A percentile compares a stretch with the other conserved stretches of the same genome.
phyloP scores from a whole-genome alignment of 2,329 filamentous ascomycete species.

The Claviceps sp. region DNA sequence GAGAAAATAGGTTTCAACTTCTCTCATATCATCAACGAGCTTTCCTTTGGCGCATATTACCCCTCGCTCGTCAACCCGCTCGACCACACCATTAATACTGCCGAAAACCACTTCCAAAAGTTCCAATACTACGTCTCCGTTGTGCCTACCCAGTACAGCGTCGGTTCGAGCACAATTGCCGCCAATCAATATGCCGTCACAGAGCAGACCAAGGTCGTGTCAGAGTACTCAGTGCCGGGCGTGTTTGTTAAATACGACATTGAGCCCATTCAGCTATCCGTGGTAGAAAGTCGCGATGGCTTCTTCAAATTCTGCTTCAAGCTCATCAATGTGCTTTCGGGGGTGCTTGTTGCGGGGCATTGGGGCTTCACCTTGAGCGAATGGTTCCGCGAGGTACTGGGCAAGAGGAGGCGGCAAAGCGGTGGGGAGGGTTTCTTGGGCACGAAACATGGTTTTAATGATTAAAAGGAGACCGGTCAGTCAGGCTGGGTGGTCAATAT shows the following conservation, averaged over 20 bases:
- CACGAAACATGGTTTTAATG: conserved; percentile 25
- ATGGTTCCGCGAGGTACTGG: conserved; percentile 49
- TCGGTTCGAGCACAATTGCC: conserved; percentile 53
- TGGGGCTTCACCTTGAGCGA: conserved; percentile 83
- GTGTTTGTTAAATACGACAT: conserved; percentile 99
- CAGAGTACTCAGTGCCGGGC: conserved; percentile 63
- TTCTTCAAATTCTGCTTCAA: conserved; percentile 65
- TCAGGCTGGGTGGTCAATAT: neutral
- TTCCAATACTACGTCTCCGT: conserved; percentile 97
- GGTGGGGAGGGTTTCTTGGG: conserved; percentile 38
- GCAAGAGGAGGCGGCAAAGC: conserved; percentile 31
- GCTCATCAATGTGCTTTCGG: conserved; percentile 79
- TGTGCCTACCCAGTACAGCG: conserved; percentile 85
- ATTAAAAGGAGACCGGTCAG: neutral
- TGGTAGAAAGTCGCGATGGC: conserved; percentile 68
- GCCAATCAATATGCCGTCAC: conserved; percentile 99
- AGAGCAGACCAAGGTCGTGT: conserved; percentile 61
- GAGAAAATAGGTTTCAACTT: conserved; percentile 72
- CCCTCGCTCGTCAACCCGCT: conserved; percentile 87
- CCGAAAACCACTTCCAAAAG: conserved; percentile 73
- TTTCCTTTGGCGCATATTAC: conserved; percentile 96
- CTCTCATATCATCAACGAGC: conserved; percentile 87
- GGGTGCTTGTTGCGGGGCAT: conserved; percentile 83
- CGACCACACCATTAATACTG: conserved; percentile 73
- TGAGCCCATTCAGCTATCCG: conserved; percentile 79